These are phyloP conservation scores for Amaranthus cruentus DNA, from an alignment of 148 eudicot species.

Conservation along the genomic window DNA sequence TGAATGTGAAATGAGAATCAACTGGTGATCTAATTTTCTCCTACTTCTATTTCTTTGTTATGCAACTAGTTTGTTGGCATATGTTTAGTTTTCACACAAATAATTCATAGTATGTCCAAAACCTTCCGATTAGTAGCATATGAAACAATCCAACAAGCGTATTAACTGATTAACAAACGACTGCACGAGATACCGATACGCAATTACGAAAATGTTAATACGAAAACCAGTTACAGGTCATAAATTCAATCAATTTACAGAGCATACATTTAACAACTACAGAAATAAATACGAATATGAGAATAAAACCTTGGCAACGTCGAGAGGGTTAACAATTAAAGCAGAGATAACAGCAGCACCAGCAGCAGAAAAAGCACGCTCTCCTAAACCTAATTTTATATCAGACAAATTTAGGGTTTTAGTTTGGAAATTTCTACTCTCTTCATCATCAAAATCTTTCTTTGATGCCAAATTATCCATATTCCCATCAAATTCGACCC, in stretches of 20 bases:
- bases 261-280: neutral
- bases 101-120: too few relatives aligned
- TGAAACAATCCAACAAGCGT: too few relatives aligned
- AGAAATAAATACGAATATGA: neutral
- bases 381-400: slow-evolving; percentile 43
- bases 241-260: neutral
- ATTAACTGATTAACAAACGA: too few relatives aligned
- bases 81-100: too few relatives aligned
- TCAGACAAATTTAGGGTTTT: slow-evolving; percentile 25
- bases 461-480: slow-evolving; percentile 12
- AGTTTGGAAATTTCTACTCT: slow-evolving; percentile 7
- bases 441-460: neutral
- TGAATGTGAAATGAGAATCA: too few relatives aligned
- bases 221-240: neutral
- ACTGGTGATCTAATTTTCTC: too few relatives aligned
- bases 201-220: neutral
- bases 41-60: too few relatives aligned
- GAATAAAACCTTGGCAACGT: slow-evolving; percentile 66
- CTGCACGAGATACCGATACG: too few relatives aligned
- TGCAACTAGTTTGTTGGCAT: too few relatives aligned
- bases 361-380: slow-evolving; percentile 69
- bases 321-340: slow-evolving; percentile 85
- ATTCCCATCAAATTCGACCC: slow-evolving; percentile 36
- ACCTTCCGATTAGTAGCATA: too few relatives aligned
- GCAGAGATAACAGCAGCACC: slow-evolving; percentile 90